Conservation (phyloP, 805 yeast species). For the Candida vartiovaarae region DNA sequence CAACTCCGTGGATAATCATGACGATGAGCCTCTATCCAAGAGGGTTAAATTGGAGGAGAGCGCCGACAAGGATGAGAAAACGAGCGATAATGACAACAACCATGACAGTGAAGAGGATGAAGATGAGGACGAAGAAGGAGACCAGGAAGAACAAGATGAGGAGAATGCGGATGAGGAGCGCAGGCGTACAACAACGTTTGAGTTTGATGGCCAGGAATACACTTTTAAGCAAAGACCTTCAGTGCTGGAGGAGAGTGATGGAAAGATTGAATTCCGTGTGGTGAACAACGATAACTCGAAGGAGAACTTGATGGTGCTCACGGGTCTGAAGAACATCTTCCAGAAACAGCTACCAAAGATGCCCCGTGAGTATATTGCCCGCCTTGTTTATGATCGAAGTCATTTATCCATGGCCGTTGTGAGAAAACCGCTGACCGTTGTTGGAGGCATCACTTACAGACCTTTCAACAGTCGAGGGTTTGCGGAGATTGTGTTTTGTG, state of each 20-base stretch:
- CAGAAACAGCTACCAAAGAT: slow-evolving; percentile 97
- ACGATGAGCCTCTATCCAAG: slow-evolving; percentile 25
- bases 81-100: slow-evolving; percentile 19
- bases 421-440: slow-evolving; percentile 87
- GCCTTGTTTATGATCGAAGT: slow-evolving; percentile 89
- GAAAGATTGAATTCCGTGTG: slow-evolving; percentile 89
- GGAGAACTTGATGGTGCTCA: slow-evolving; percentile 84
- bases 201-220: slow-evolving; percentile 67
- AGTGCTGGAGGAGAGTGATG: slow-evolving; percentile 88
- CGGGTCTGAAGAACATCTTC: slow-evolving; percentile 92
- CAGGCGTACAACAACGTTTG: slow-evolving; percentile 33
- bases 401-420: slow-evolving; percentile 96
- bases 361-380: slow-evolving; percentile 95
- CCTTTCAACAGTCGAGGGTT: slow-evolving; percentile 87
- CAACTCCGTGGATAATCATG: slow-evolving; percentile 12
- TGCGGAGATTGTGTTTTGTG: slow-evolving; percentile 98
- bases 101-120: slow-evolving; percentile 19
- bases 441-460: slow-evolving; percentile 94
- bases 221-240: slow-evolving; percentile 90
- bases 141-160: slow-evolving; percentile 19
- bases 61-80: slow-evolving; percentile 10
- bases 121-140: slow-evolving; percentile 21
- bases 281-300: slow-evolving; percentile 89
- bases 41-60: slow-evolving; percentile 18
- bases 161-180: slow-evolving; percentile 28